phyloP scores from a whole-genome alignment of 352 stramenopile genomes.

The Blastocystis sp. region DNA sequence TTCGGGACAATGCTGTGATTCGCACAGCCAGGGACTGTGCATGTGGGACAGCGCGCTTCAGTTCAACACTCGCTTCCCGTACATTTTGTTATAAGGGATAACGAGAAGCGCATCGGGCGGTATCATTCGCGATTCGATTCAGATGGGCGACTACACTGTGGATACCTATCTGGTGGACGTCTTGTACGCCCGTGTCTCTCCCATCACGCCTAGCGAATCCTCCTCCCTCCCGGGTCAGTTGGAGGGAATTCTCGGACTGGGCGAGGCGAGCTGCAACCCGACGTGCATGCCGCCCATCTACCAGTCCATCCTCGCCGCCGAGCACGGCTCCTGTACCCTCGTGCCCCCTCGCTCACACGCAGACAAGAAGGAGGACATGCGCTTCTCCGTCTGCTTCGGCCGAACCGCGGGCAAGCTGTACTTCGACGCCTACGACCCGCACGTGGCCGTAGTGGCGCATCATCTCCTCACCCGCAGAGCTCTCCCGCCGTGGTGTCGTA shows the following conservation, averaged over 20 bases:
- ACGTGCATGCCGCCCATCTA: slow-evolving; percentile 35
- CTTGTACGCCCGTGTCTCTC: neutral
- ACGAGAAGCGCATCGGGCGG: slow-evolving; percentile 10
- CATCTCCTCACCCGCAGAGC: neutral
- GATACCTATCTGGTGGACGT: slow-evolving; percentile 14
- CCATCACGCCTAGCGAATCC: neutral
- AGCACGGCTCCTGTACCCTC: neutral
- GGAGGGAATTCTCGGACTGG: slow-evolving; percentile 15
- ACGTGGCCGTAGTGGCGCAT: neutral
- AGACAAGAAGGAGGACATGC: slow-evolving; percentile 43
- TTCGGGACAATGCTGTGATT: slow-evolving; percentile 10
- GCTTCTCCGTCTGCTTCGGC: slow-evolving; percentile 36
- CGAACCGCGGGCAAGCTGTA: neutral
- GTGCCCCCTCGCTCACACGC: neutral
- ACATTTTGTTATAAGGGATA: neutral
- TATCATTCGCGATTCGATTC: neutral
- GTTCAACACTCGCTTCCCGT: slow-evolving; percentile 46
- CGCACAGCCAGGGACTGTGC: slow-evolving; percentile 16
- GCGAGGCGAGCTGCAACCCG: slow-evolving; percentile 36
- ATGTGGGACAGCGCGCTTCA: slow-evolving; percentile 40
- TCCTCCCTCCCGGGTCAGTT: neutral
- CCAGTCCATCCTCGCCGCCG: neutral
- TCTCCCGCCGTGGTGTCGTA: neutral
- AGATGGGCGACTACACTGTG: neutral
- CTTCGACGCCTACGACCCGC: slow-evolving; percentile 7